Evolutionary conservation across 306 rosid species (phyloP).

Genomic region (Pyrus bretschneideri): DNA sequence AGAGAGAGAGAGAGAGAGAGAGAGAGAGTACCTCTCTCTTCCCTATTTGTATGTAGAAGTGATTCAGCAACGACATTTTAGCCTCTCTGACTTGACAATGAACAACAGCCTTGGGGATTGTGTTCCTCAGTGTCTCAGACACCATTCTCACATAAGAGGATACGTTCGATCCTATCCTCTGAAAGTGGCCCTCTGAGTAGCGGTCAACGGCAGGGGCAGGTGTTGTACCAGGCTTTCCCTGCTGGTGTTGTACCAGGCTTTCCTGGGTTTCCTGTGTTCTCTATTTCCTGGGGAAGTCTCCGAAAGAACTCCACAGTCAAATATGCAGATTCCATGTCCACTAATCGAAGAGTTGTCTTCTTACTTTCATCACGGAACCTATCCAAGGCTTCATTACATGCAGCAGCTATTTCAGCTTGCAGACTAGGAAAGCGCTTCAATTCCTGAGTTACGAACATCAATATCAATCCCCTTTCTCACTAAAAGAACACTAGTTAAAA

Average conservation of each 20-base stretch:
- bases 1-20: slow-evolving; percentile 8
- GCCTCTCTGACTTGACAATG: slow-evolving; percentile 92
- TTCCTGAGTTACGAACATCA: slow-evolving; percentile 46
- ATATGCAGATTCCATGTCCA: slow-evolving; percentile 94
- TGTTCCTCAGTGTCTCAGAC: slow-evolving; percentile 72
- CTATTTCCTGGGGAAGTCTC: slow-evolving; percentile 85
- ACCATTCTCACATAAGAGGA: slow-evolving; percentile 85
- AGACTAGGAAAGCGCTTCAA: slow-evolving; percentile 77
- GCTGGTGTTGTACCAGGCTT: background rate
- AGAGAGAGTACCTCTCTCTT: slow-evolving; percentile 73
- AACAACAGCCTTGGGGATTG: slow-evolving; percentile 94
- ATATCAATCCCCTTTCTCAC: background rate
- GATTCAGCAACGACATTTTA: slow-evolving; percentile 65
- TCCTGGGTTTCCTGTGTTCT: slow-evolving; percentile 44
- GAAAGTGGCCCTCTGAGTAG: slow-evolving; percentile 70
- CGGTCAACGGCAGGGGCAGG: slow-evolving; percentile 37
- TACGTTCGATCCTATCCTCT: slow-evolving; percentile 86
- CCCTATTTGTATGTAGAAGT: slow-evolving; percentile 72
- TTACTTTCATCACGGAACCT: slow-evolving; percentile 81
- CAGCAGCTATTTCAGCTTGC: slow-evolving; percentile 81
- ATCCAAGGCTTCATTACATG: slow-evolving; percentile 75
- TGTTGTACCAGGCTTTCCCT: background rate
- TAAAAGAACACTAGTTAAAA: background rate
- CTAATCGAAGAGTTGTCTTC: slow-evolving; percentile 76
- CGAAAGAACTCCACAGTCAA: slow-evolving; percentile 98